Evolutionary conservation across 2,329 filamentous ascomycete genomes (phyloP).

Genomic region (Clonostachys rosea): DNA sequence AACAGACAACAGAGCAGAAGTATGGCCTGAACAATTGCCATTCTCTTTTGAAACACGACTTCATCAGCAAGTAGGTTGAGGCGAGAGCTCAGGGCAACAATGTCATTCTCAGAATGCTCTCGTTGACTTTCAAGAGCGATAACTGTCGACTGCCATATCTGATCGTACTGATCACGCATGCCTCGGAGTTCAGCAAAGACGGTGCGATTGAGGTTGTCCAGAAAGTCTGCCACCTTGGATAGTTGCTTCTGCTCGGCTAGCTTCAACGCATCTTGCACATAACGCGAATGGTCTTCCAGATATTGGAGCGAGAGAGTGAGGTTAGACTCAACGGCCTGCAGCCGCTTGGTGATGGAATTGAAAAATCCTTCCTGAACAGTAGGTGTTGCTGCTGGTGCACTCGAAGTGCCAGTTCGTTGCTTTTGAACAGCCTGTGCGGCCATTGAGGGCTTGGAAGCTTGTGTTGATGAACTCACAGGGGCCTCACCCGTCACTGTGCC

Average conservation of each 20-base stretch:
- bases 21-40: conserved; percentile 88
- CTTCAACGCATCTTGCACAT: conserved; percentile 80
- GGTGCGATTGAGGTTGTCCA: conserved; percentile 81
- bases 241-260: conserved; percentile 86
- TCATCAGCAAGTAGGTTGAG: conserved; percentile 92
- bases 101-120: conserved; percentile 77
- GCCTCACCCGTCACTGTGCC: background rate
- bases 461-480: background rate
- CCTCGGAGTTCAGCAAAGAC: conserved; percentile 76
- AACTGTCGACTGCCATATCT: conserved; percentile 94
- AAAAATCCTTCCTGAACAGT: conserved; percentile 97
- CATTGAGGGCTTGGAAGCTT: background rate
- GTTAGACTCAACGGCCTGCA: conserved; percentile 88
- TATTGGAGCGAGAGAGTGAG: conserved; percentile 91
- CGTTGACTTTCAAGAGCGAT: conserved; percentile 86
- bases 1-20: conserved; percentile 82
- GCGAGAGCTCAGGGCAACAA: conserved; percentile 73
- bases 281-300: conserved; percentile 91
- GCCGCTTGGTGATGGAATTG: conserved; percentile 89
- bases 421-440: conserved; percentile 9
- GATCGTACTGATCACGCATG: conserved; percentile 84
- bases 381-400: conserved; percentile 43
- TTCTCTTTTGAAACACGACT: conserved; percentile 79
- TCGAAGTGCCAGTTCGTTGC: conserved; percentile 17
- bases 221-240: conserved; percentile 74